Evolutionary conservation across 306 rosid species (phyloP).

Genomic region (Rubus idaeus): DNA sequence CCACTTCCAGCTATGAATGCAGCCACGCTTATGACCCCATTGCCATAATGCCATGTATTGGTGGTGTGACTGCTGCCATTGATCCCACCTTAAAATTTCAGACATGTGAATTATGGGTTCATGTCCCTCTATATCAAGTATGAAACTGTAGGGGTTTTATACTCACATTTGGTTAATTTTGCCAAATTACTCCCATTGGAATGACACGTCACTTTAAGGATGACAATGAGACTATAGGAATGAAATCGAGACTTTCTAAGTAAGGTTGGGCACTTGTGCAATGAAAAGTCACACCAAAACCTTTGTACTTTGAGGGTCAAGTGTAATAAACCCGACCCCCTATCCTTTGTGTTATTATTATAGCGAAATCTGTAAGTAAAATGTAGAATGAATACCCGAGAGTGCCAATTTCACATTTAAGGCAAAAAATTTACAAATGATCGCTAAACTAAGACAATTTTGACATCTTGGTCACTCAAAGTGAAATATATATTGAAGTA

Average conservation of each 20-base stretch:
- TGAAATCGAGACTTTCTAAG: neutral
- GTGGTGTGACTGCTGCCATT: neutral
- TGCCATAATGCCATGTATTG: neutral
- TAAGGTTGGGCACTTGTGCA: neutral
- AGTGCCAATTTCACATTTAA: too few relatives aligned
- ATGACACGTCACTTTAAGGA: too few relatives aligned
- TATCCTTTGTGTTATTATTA: too few relatives aligned
- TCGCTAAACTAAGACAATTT: too few relatives aligned
- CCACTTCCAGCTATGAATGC: conserved; percentile 28
- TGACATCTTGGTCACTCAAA: too few relatives aligned
- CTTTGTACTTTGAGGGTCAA: neutral
- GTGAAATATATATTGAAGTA: too few relatives aligned
- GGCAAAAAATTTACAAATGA: too few relatives aligned
- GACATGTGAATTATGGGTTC: neutral
- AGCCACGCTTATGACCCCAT: neutral
- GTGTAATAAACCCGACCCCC: neutral
- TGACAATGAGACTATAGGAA: neutral
- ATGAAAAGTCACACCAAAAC: neutral
- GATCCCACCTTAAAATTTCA: neutral
- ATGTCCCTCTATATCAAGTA: neutral
- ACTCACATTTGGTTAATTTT: too few relatives aligned
- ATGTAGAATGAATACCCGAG: too few relatives aligned
- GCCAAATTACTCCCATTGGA: too few relatives aligned
- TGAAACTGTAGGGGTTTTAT: too few relatives aligned
- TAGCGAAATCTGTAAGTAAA: too few relatives aligned